phyloP scores from a whole-genome alignment of 257 asterid species.

The Agastache rugosa region DNA sequence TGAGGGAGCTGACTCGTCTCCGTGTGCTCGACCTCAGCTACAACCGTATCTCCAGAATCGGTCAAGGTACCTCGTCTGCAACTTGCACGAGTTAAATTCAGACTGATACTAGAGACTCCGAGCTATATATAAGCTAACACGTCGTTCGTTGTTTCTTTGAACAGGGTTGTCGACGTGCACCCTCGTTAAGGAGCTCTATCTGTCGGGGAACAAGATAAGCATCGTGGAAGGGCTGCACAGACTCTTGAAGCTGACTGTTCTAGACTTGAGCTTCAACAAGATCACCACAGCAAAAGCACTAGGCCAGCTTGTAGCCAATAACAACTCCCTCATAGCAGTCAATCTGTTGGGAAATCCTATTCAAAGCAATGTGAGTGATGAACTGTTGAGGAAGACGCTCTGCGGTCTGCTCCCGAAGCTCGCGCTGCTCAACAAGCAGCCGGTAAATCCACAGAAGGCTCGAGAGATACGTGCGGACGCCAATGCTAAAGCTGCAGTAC shows the following conservation, averaged over 20 bases:
- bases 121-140: conserved; percentile 13
- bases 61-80: conserved; percentile 61
- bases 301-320: conserved; percentile 89
- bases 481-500: conserved; percentile 63
- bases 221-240: conserved; percentile 83
- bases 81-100: background rate
- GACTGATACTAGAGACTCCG: background rate
- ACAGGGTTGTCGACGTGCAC: conserved; percentile 75
- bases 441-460: conserved; percentile 62
- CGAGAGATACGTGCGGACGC: conserved; percentile 60
- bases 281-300: conserved; percentile 75
- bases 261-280: conserved; percentile 88
- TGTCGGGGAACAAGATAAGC: conserved; percentile 87
- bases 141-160: conserved; percentile 11
- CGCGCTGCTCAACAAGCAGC: conserved; percentile 67
- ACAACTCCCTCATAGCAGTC: conserved; percentile 65
- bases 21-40: conserved; percentile 85
- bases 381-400: conserved; percentile 62
- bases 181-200: conserved; percentile 74
- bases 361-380: conserved; percentile 71
- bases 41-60: conserved; percentile 76
- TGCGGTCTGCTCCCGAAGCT: conserved; percentile 75
- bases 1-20: conserved; percentile 75
- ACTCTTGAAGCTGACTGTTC: conserved; percentile 67
- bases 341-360: conserved; percentile 81